Evolutionary conservation across 2,329 filamentous ascomycete species (phyloP), one percentile per base, ranked within the genome.

Genomic region (Fusarium sp.): DNA sequence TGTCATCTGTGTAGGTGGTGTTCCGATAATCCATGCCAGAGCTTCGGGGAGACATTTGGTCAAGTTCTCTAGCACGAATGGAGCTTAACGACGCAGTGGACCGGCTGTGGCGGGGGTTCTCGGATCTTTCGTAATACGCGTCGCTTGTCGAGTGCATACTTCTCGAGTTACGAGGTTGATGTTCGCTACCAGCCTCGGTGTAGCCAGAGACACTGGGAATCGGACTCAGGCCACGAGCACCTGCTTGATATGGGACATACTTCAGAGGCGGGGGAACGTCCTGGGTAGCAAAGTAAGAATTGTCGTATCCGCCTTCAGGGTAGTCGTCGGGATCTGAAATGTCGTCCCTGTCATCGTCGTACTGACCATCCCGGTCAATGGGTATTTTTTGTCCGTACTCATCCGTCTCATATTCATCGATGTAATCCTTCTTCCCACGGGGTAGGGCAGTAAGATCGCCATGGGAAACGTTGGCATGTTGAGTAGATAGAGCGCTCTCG

Each of bases 201-300:
- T 94, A 95, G 67, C 95, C 96, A 11, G 94, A 95, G 15, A 97
- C 93, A 74, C 95, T 98, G 72, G 96, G 95, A 64, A 97, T 95
- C 1, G 95, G 95, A 77, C 95, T 98, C 51, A 97, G 82, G 11
- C 90, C 91, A 43, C 93, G 91, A 55, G 89, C 87, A 71, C 92
- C 89, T 11, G 89, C 86, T 73, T 91, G 87, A 68, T 93, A 91
- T 2, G 91, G 88, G n/a, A 90, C 85, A 72, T 92, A 92, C 70
- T 88, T 88, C 30, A 90, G 80, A 15, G 88, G 89, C 4, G 88
- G 87, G 3, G 89, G 89, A 3, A 91, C 89, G 65, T 91, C 88
- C 71, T 91, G 89, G 4, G 85, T 85, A 71, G 82, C 85, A 72
- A 88, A 89, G 70, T 87, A 89, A 51, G 83, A 81, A 69, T 83